These are phyloP conservation scores for Anacardium occidentale DNA, from an alignment of 345 rosid genomes.

Conservation along the genomic window DNA sequence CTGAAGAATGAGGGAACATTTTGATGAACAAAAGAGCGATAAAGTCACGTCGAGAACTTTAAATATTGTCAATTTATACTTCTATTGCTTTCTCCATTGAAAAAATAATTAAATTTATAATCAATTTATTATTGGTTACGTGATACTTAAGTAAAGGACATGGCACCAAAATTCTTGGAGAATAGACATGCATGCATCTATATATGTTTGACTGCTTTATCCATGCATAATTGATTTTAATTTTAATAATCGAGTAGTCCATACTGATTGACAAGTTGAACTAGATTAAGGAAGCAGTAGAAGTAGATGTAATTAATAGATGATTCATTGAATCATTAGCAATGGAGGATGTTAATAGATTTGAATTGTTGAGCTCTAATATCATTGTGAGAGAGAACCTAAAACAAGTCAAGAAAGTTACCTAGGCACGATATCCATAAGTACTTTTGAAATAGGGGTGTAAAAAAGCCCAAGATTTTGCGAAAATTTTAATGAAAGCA, in stretches of 20 bases:
- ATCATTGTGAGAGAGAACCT: constrained; percentile 4
- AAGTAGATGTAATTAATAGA: background rate
- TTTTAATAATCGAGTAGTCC: background rate
- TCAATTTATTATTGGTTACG: constrained; percentile 4
- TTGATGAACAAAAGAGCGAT: background rate
- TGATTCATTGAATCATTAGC: background rate
- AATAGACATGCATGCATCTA: background rate
- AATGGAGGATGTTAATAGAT: background rate
- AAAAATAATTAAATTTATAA: background rate
- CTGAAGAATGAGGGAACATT: background rate
- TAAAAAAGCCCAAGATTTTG: constrained; percentile 5
- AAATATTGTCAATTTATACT: no score
- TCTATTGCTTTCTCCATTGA: constrained; percentile 6
- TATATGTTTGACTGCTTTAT: constrained; percentile 11
- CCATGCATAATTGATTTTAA: background rate
- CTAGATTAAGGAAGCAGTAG: background rate
- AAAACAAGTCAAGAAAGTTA: constrained; percentile 25
- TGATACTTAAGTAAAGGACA: background rate
- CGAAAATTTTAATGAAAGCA: background rate
- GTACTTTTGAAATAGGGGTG: constrained; percentile 28
- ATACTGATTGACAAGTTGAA: background rate
- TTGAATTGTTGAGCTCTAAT: no score
- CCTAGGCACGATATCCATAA: constrained; percentile 10
- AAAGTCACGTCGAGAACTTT: background rate
- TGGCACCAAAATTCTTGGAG: constrained; percentile 17